Conservation (phyloP, 768 basidiomycete species). For the Chiua virens region DNA sequence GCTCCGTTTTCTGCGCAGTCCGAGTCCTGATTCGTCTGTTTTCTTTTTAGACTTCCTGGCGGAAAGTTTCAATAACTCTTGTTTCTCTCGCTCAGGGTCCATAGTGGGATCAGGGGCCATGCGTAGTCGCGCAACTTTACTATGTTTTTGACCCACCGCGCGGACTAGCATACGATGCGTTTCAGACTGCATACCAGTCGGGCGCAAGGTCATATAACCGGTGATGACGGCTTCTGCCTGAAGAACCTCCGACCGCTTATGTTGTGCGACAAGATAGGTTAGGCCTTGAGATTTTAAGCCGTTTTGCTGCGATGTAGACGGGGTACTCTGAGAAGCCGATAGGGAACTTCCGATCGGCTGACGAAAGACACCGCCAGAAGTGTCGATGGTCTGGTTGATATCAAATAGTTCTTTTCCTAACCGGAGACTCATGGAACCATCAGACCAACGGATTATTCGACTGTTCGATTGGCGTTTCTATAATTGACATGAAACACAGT, state of each 20-base stretch:
- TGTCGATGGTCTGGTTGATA: conserved; percentile 77
- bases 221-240: conserved; percentile 84
- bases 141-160: conserved; percentile 83
- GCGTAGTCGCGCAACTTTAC: conserved; percentile 73
- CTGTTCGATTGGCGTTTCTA: conserved; percentile 88
- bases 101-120: conserved; percentile 77
- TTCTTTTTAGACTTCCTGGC: conserved; percentile 65
- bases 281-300: conserved; percentile 64
- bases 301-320: conserved; percentile 37
- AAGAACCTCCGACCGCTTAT: conserved; percentile 81
- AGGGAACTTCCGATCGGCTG: conserved; percentile 52
- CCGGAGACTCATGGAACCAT: conserved; percentile 86
- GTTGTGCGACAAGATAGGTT: conserved; percentile 88
- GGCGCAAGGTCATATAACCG: conserved; percentile 80
- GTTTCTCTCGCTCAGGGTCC: conserved; percentile 74
- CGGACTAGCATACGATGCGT: conserved; percentile 88
- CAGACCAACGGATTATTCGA: conserved; percentile 92
- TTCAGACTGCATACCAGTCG: conserved; percentile 87
- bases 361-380: conserved; percentile 64
- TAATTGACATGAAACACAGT: conserved; percentile 1
- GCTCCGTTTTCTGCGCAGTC: conserved; percentile 48
- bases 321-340: conserved; percentile 41
- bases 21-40: conserved; percentile 49
- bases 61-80: conserved; percentile 63
- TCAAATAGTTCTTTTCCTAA: conserved; percentile 95